Base-by-base conservation (phyloP, 768 basidiomycete species). In the Lactarius quietus region DNA sequence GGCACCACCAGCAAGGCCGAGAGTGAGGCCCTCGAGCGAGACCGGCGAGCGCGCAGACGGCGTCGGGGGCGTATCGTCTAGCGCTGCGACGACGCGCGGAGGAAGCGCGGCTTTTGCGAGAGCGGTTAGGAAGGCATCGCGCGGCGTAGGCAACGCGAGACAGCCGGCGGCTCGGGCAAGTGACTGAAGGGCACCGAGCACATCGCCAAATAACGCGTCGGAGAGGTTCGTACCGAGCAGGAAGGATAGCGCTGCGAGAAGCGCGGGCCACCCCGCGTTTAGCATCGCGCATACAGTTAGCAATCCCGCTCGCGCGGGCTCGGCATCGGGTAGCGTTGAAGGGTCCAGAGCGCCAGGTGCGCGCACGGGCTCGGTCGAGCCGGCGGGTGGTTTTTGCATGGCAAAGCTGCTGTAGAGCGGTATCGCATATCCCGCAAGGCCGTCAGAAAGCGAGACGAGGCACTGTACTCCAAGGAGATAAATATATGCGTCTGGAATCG, bases 61-160 rank as follows among this genome's bases (percentile, higher is more conserved):
- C 2, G 81, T 80, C 60, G 84, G 84, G 17, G 73, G 63, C 72
- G 81, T 74, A 59, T 85, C 77, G 74, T 95, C 92, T 63, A 97
- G 75, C 69, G 89, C 88, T 1, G 92, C 90, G 0, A 99, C 92
- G 14, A 98, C 91, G 3, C 89, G 83, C 0, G 92, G 84, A 0
- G 96, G 96, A n/a, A 98, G 91, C 0, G 95, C 90, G 64, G 92
- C 88, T 73, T 95, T 94, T 23, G 92, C 85, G 20, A 99, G 82
- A 55, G 86, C 89, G 26, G 86, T 90, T 72, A 98, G 86, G 78
- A 99, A 95, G 0, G 96, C 95, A 66, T 98, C 95, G 23, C 96
- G 84, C 0, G 95, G 94, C 0, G 94, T 98, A 1, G 81, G 78
- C 1, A 98, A 81, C 2, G 86, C 86, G n/a, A 98, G 84, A 78